phyloP scores from a whole-genome alignment of 768 basidiomycete genomes.

The Lentinula edodes region DNA sequence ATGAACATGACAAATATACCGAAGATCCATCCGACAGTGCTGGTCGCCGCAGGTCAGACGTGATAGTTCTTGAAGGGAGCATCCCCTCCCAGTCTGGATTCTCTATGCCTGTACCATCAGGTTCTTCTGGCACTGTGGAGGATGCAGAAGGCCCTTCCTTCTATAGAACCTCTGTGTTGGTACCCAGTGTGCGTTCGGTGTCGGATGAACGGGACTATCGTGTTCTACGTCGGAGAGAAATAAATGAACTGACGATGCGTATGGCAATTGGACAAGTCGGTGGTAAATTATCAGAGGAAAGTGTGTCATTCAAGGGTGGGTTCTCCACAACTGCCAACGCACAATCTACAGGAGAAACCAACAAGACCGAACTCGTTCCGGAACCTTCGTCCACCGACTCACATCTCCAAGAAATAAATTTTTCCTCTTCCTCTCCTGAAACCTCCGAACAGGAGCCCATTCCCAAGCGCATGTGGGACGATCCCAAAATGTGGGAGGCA shows the following conservation, averaged over 20 bases:
- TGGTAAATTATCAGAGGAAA: constrained; percentile 46
- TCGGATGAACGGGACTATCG: constrained; percentile 51
- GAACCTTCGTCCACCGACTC: background rate
- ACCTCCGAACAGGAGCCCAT: background rate
- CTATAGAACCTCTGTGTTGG: constrained; percentile 66
- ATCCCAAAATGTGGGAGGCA: constrained; percentile 43
- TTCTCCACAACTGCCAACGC: constrained; percentile 5
- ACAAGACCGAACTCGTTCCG: background rate
- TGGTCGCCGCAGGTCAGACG: constrained; percentile 28
- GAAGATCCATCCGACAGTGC: constrained; percentile 25
- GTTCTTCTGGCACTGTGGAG: constrained; percentile 2
- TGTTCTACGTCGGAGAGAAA: constrained; percentile 58
- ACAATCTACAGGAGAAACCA: background rate
- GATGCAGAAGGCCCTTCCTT: constrained; percentile 28
- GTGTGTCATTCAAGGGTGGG: constrained; percentile 21
- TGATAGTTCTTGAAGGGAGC: constrained; percentile 46
- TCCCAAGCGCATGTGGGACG: constrained; percentile 3
- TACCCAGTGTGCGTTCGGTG: constrained; percentile 56
- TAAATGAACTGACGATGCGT: constrained; percentile 79
- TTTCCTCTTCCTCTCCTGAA: background rate
- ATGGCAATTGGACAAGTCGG: constrained; percentile 78
- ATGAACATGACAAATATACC: constrained; percentile 57
- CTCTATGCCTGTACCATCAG: constrained; percentile 19
- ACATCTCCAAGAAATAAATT: background rate
- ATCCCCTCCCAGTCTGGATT: constrained; percentile 25